phyloP scores from a whole-genome alignment of 2,329 filamentous ascomycete species.

The Ophiostoma sp. region DNA sequence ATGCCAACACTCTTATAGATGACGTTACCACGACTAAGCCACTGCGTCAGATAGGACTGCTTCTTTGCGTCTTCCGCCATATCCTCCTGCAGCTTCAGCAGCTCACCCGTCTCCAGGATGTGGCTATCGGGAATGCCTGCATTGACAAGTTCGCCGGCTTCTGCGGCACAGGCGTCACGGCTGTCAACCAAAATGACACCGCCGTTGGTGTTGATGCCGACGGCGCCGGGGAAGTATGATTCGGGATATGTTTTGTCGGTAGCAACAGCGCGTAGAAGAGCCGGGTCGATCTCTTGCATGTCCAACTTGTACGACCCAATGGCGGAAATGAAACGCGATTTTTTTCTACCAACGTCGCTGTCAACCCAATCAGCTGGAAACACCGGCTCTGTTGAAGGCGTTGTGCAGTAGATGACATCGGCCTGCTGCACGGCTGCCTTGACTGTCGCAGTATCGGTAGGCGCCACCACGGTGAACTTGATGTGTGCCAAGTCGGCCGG shows the following conservation, averaged over 20 bases:
- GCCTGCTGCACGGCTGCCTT: constrained; percentile 51
- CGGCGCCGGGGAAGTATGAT: neutral
- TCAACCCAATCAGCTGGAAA: constrained; percentile 53
- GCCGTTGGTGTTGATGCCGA: constrained; percentile 23
- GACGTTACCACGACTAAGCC: constrained; percentile 58
- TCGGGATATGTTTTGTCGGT: neutral
- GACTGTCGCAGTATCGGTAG: constrained; percentile 35
- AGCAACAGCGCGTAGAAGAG: constrained; percentile 41
- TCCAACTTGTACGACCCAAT: constrained; percentile 53
- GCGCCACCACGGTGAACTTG: constrained; percentile 31
- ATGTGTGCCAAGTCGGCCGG: constrained; percentile 37
- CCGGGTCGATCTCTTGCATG: constrained; percentile 63
- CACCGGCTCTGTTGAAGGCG: constrained; percentile 51
- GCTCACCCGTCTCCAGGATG: constrained; percentile 56
- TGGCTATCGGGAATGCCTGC: constrained; percentile 52
- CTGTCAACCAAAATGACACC: constrained; percentile 47
- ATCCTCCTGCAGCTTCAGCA: constrained; percentile 51
- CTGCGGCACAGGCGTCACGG: constrained; percentile 54
- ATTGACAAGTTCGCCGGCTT: constrained; percentile 63
- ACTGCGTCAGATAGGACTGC: constrained; percentile 31
- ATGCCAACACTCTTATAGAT: constrained; percentile 66
- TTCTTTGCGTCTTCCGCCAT: constrained; percentile 31
- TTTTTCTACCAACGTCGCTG: constrained; percentile 32
- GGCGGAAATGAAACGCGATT: constrained; percentile 43
- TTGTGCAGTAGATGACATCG: constrained; percentile 61